Evolutionary conservation across 148 eudicot species (phyloP), one percentile per base, ranked within the genome.

Genomic region (Pouteria glomerata): DNA sequence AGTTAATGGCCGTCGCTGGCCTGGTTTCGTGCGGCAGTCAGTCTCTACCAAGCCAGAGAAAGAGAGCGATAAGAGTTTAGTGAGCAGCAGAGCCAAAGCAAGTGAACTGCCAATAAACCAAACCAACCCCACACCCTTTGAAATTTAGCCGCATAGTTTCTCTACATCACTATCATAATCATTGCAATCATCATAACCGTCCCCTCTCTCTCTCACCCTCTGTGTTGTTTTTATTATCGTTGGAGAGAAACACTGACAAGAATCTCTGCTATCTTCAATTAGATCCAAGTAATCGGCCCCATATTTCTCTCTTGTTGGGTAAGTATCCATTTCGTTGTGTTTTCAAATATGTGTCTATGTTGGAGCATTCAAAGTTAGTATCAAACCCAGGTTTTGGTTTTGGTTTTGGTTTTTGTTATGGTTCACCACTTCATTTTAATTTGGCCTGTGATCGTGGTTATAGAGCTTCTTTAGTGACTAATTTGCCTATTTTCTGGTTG

Each of bases 261-360:
- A 77, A 64, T 78, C 60, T 77, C 41, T 74, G 29, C 42, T 68
- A 64, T 69, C 62, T 48, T 75, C 76, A 70, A 60, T 69, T 57
- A 78, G 82, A 85, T 85, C 88, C 81, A 62, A 52, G 75, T 53
- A 33, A 33, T 73, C 18, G n/a, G 21, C 26, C 34, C n/a, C 35
- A 6, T 63, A 52, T 77, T 63, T 59, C 50, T 23, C 68, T 61
- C 68, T 71, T 73, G 33, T 52, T 63, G 69, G 82, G 83, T 70
- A 77, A 79, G 65, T 57, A 63, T 19, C 70, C 56, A 27, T 27
- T 18, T 12, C 23, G 41, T 24, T 39, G 11, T 44, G 0, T 3
- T 4, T 27, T 2, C 41, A 16, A 23, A 0, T 13, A 0, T 41
- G 6, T 52, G 33, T 29, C 10, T 39, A 10, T 39, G 44, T 24